Conservation (phyloP, 2,329 filamentous ascomycete genomes). For the Orbilia ellipsospora region DNA sequence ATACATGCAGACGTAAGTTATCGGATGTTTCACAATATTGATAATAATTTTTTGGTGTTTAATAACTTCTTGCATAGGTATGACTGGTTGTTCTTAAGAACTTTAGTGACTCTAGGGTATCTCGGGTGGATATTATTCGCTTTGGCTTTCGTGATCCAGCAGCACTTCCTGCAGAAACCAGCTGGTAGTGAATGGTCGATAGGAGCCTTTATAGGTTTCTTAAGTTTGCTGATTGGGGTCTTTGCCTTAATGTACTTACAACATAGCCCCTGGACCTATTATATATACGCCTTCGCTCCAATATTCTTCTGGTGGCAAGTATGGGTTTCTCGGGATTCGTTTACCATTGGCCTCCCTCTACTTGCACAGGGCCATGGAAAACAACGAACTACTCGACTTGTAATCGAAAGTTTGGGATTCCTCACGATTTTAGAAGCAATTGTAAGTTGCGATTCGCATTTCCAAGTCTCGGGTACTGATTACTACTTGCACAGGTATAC, state of each 20-base stretch:
- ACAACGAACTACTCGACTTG: conserved; percentile 66
- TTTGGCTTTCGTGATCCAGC: conserved; percentile 84
- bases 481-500: conserved; percentile 57
- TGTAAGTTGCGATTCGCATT: conserved; percentile 35
- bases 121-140: conserved; percentile 96
- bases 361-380: conserved; percentile 16
- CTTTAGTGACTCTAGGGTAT: conserved; percentile 88
- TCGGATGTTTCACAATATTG: not conserved
- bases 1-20: conserved; percentile 80
- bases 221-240: conserved; percentile 67
- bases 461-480: conserved; percentile 13
- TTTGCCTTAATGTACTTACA: conserved; percentile 85
- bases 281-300: conserved; percentile 90
- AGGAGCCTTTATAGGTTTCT: conserved; percentile 64
- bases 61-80: conserved; percentile 66
- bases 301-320: conserved; percentile 98
- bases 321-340: conserved; percentile 77
- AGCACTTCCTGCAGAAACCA: conserved; percentile 77
- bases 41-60: not conserved
- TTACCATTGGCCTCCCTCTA: conserved; percentile 70
- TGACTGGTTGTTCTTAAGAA: conserved; percentile 94
- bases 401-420: conserved; percentile 74
- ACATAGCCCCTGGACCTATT: conserved; percentile 83
- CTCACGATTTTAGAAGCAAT: conserved; percentile 81
- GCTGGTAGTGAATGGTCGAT: conserved; percentile 72